phyloP scores from a whole-genome alignment of 345 rosid species.

The Salix purpurea region DNA sequence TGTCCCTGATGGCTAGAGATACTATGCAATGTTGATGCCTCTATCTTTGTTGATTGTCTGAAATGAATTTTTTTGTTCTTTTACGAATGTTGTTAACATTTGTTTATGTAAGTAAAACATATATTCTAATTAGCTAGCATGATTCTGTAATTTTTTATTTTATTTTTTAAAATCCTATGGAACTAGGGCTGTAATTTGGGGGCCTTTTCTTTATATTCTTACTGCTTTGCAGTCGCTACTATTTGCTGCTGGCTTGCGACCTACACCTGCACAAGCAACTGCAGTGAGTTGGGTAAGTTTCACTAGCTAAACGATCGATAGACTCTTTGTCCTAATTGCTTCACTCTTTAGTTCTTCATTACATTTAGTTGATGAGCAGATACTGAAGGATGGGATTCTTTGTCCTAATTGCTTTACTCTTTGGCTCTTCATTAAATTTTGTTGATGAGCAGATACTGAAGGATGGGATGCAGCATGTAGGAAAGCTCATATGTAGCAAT shows the following conservation, averaged over 20 bases:
- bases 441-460: constrained; percentile 58
- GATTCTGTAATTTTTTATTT: neutral
- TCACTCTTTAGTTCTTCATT: neutral
- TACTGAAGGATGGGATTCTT: constrained; percentile 76
- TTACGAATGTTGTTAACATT: neutral
- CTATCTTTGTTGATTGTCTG: neutral
- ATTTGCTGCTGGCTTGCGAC: constrained; percentile 96
- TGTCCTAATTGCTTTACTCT: neutral
- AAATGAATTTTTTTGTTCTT: neutral
- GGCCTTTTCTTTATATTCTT: constrained; percentile 31
- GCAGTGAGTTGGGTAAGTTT: constrained; percentile 89
- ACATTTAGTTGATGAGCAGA: constrained; percentile 37
- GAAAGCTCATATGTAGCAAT: constrained; percentile 87
- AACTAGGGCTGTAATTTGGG: constrained; percentile 1
- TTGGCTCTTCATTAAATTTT: neutral
- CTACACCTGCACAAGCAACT: constrained; percentile 94
- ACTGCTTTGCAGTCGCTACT: constrained; percentile 79
- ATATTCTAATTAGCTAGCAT: neutral
- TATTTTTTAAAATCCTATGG: neutral
- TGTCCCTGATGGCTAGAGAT: neutral
- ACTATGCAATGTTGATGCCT: neutral
- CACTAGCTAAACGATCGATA: neutral
- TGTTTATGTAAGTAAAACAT: neutral
- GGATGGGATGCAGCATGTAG: constrained; percentile 96
- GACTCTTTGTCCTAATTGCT: neutral